These are phyloP conservation scores for Lasiodiplodia theobromae DNA, from an alignment of 2,329 filamentous ascomycete genomes.

Conservation along the genomic window DNA sequence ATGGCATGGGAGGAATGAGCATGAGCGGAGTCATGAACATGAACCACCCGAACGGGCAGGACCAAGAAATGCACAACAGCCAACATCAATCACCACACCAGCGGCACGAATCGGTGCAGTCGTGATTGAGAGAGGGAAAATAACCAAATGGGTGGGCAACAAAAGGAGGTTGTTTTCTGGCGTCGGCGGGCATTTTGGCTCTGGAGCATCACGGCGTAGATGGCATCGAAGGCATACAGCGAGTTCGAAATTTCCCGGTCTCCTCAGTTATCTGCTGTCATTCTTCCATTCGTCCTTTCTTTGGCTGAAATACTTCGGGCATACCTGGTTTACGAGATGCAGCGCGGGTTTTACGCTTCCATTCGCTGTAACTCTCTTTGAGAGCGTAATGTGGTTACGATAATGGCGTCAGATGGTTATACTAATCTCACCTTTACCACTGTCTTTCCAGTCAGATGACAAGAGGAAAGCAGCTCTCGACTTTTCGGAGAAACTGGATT, in stretches of 20 bases:
- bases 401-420: conserved; percentile 5
- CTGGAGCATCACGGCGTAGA: conserved; percentile 2
- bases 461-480: neutral
- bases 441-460: neutral
- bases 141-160: neutral
- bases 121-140: neutral
- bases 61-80: neutral
- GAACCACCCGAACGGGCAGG: neutral
- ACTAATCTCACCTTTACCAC: neutral
- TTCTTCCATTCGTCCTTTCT: neutral
- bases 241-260: neutral
- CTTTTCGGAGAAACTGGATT: neutral
- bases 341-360: neutral
- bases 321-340: neutral
- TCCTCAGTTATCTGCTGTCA: neutral
- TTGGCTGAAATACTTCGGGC: neutral
- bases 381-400: conserved; percentile 11
- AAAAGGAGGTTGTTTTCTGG: neutral
- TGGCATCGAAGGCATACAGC: neutral
- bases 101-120: neutral
- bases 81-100: conserved; percentile 7
- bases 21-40: conserved; percentile 29
- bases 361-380: neutral
- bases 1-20: conserved; percentile 32
- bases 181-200: conserved; percentile 7